Evolutionary conservation across 805 yeast species (phyloP), one percentile per base, ranked within the genome.

Genomic region (Metschnikowia kunwiensis): DNA sequence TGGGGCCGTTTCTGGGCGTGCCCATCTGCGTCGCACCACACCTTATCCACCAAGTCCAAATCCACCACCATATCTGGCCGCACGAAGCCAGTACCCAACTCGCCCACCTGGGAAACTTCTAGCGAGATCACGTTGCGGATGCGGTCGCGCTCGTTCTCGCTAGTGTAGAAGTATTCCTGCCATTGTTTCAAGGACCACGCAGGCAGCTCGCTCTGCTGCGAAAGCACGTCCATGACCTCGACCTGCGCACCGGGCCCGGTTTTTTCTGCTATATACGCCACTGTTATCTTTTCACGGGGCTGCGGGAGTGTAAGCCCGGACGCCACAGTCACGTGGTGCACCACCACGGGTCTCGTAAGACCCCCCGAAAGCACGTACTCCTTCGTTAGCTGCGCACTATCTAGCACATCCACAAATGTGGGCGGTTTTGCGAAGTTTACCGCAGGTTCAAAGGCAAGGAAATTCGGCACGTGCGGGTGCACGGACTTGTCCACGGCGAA

Each of bases 181-280:
- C 96, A 88, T 42, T 66, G 69, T 1, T 72, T 72, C 65, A 87
- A 58, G 13, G 73, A 69, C 96, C 95, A 87, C 9, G 73, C 71
- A 0, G 80, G 77, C 9, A 67, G 53, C 18, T 66, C 68, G 24
- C 77, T 73, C 37, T 82, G 81, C 51, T 88, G 96, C 0, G 94
- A 80, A 15, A 83, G 68, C 3, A 86, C 95, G 55, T 88, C 96
- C 91, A 88, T 86, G 1, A 88, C 95, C 37, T 86, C 94, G 1
- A 88, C 73, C 1, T 72, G 72, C 4, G 63, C 61, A 24, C 79
- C 82, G 4, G 61, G 73, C 0, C 95, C 96, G 18, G 86, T 71
- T 9, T 68, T 53, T 5, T 72, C 70, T 0, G 82, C 65, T 0
- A 86, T 70, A 41, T 75, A 64, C 28, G 72, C 68, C 5, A 86